phyloP scores from a whole-genome alignment of 306 rosid genomes.

The Dalbergia oliveri region DNA sequence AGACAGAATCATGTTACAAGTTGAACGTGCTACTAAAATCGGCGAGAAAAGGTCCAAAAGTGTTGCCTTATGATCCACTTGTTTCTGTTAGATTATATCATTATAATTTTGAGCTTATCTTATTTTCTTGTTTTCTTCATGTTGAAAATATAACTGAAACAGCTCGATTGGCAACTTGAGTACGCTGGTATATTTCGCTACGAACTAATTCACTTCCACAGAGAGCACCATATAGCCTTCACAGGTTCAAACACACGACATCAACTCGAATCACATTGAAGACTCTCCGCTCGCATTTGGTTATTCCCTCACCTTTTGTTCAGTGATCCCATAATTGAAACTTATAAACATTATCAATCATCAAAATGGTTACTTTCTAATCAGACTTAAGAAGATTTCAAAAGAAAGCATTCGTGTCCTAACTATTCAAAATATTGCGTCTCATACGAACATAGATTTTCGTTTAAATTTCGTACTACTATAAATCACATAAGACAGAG shows the following conservation, averaged over 20 bases:
- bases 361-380: neutral
- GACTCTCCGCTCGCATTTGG: too few species aligned
- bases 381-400: neutral
- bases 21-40: neutral
- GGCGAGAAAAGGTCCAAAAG: neutral
- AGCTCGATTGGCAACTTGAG: neutral
- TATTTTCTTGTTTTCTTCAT: neutral
- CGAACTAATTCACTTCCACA: neutral
- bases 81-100: neutral
- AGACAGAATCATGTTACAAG: neutral
- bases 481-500: neutral
- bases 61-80: neutral
- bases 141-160: neutral
- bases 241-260: neutral
- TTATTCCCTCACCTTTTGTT: too few species aligned
- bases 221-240: neutral
- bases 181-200: neutral
- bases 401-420: too few species aligned
- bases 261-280: neutral
- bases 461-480: neutral
- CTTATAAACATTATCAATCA: neutral
- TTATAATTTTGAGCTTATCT: too few species aligned
- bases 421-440: too few species aligned
- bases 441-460: too few species aligned
- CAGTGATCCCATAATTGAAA: neutral